These are phyloP conservation scores for Aureobasidium sp. DNA, from an alignment of 2,329 filamentous ascomycete genomes.

Conservation along the genomic window DNA sequence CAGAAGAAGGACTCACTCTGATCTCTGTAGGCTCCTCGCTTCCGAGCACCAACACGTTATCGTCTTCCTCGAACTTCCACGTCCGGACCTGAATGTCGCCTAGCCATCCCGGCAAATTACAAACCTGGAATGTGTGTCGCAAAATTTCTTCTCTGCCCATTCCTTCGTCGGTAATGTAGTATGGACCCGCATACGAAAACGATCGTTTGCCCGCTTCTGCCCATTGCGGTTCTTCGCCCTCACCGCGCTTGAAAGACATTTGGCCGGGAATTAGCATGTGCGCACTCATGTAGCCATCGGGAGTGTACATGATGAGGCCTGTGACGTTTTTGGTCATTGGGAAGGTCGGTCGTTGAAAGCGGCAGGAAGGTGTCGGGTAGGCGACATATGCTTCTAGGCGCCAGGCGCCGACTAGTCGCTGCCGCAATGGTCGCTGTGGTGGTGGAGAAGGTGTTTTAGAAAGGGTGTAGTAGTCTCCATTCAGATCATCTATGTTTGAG, in stretches of 20 bases:
- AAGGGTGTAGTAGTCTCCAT: conserved; percentile 29
- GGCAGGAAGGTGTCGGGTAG: conserved; percentile 31
- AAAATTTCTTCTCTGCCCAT: conserved; percentile 28
- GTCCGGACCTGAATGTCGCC: conserved; percentile 32
- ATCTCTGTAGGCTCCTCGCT: conserved; percentile 34
- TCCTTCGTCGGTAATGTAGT: conserved; percentile 33
- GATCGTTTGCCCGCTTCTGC: conserved; percentile 33
- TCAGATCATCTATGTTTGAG: conserved; percentile 23
- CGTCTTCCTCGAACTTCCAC: conserved; percentile 33
- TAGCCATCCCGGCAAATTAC: conserved; percentile 34
- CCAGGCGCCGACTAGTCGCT: conserved; percentile 32
- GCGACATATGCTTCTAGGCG: conserved; percentile 33
- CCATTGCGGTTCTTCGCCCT: conserved; percentile 33
- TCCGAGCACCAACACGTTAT: conserved; percentile 32
- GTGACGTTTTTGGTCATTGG: conserved; percentile 27
- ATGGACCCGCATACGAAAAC: conserved; percentile 33
- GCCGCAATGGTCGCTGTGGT: conserved; percentile 28
- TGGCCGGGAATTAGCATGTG: conserved; percentile 28
- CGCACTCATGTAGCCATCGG: conserved; percentile 30
- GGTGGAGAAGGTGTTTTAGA: conserved; percentile 20
- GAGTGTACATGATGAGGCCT: conserved; percentile 30
- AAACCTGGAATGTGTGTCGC: conserved; percentile 33
- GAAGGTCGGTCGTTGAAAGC: conserved; percentile 25
- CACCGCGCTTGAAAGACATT: conserved; percentile 30
- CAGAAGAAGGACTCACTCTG: conserved; percentile 24